Evolutionary conservation across 2,329 filamentous ascomycete genomes (phyloP), one percentile per base, ranked within the genome.

Genomic region (Spiromastix sp.): DNA sequence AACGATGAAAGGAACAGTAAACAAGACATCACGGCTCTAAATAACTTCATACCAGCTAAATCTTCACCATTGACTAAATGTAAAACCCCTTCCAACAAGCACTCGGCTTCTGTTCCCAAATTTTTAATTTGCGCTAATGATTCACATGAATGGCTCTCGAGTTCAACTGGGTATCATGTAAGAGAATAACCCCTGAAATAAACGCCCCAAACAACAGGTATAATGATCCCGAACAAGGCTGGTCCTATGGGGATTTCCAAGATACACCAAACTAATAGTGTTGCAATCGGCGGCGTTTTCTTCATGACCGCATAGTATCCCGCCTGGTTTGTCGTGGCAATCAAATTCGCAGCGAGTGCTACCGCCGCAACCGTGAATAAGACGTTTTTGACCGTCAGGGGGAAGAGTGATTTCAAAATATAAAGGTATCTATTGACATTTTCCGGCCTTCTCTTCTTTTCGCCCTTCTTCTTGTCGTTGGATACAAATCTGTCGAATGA

Each of bases 281-380:
- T 89, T 0, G 85, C 91, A 10, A 95, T 57, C 4, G 86, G 79
- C n/a, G 91, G 91, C 0, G 86, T 82, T 43, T 77, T 78, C 64
- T 94, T 93, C 85, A 96, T 87, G 13, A 93, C 78, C 5, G 82
- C 81, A 47, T 93, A 77, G 51, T 95, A 96, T 4, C 80, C 76
- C 45, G 78, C 74, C 19, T 67, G 71, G 51, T 95, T 96, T 17
- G 82, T 85, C 35, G 87, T 76, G 46, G 83, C 68, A 32, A 96
- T 79, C 42, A 95, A 66, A 57, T 85, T 87, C 59, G 78, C 84
- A 1, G 91, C 91, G 0, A 63, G 43, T n/a, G 50, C 27, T 4
- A 54, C 33, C 16, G 60, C 51, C 4, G 56, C 32, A 5, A 54
- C 49, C 5, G 61, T 44, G 36, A 59, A 60, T 3, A 57, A 27